Conservation (phyloP, 2,329 filamentous ascomycete genomes). For the Chrysoporthe austroafricana region DNA sequence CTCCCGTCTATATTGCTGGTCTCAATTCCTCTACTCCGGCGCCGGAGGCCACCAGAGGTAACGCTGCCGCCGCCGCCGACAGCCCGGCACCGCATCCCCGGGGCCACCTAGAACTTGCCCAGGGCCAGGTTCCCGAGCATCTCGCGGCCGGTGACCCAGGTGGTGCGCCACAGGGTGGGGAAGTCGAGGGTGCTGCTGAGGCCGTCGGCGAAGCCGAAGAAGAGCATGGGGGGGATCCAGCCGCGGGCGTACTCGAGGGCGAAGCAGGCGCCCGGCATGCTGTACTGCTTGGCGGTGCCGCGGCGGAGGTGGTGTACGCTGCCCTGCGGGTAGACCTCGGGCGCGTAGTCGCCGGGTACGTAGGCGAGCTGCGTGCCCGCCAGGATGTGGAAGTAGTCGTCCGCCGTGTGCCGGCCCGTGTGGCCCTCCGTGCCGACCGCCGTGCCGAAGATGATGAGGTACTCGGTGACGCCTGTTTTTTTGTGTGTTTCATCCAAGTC, state of each 20-base stretch:
- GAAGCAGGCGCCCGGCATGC: constrained; percentile 74
- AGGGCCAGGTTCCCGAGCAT: constrained; percentile 74
- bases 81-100: not conserved
- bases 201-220: constrained; percentile 84
- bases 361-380: constrained; percentile 77
- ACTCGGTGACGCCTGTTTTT: constrained; percentile 78
- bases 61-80: not conserved
- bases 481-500: too few species aligned
- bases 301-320: constrained; percentile 72
- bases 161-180: constrained; percentile 82
- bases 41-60: too few species aligned
- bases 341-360: constrained; percentile 66
- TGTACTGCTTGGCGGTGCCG: constrained; percentile 80
- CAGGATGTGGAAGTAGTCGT: constrained; percentile 95
- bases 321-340: constrained; percentile 72
- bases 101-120: constrained; percentile 66
- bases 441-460: constrained; percentile 86
- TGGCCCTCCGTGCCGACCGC: constrained; percentile 86
- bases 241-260: constrained; percentile 83
- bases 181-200: constrained; percentile 82
- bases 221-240: constrained; percentile 92
- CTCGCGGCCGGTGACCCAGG: constrained; percentile 71
- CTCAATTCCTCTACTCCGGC: not conserved
- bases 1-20: not conserved
- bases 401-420: constrained; percentile 84